Evolutionary conservation across 257 asterid species (phyloP), one percentile per base, ranked within the genome.

Genomic region (Capsicum pubescens): DNA sequence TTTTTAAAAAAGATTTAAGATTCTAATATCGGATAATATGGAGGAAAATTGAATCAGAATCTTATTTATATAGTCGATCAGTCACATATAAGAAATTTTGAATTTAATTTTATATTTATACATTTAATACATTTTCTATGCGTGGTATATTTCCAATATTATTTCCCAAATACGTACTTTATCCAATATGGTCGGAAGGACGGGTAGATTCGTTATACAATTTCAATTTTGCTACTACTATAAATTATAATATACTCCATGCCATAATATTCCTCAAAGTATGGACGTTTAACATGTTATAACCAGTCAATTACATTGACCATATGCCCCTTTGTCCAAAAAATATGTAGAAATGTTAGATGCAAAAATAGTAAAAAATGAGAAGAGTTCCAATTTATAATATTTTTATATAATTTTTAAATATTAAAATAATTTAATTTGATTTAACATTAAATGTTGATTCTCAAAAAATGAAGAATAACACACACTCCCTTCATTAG

Each of bases 161-260:
- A 68, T 68, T 36, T 36, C 52, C 52, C 52, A 7, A 68, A 36
- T 36, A 13, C 72, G 72, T 66, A 14, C 7, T 36, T 68, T 17
- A 68, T 68, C 76, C 17, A 66, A 66, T 68, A 36, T 68, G 42
- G 52, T 68, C 76, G 50, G 52, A 68, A 68, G 52, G 52, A 15
- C 76, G 76, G 76, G 76, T 36, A 68, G 26, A 68, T 68, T 68
- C 26, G 52, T 68, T 68, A 12, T 36, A 8, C 26, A 12, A 3
- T 14, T 36, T 68, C 52, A 36, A 68, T 15, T 68, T 68, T 36
- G 21, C 76, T 36, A 35, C 76, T 50, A 26, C 32, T 26, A 26
- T 26, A 26, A 26, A 26, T 26, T 26, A 8, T 50, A 50, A 44
- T 44, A 44, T 44, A 44, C 48, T 44, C 48, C 54, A 48, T 48